Evolutionary conservation across 2,329 filamentous ascomycete genomes (phyloP).

Genomic region (Gnomoniopsis sp.): DNA sequence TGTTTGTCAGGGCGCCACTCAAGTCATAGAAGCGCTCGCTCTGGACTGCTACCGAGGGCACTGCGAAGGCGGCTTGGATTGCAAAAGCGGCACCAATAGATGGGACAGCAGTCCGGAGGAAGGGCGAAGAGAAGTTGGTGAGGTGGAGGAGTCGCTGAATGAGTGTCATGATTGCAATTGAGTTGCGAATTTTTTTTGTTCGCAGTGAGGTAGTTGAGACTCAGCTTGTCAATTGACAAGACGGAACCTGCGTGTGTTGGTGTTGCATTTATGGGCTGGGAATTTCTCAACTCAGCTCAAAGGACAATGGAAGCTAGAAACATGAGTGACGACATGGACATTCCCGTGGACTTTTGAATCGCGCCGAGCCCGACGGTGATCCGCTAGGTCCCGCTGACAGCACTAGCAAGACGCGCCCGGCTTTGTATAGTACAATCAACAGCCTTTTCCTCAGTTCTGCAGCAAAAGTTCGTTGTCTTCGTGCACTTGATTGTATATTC

Average conservation of each 20-base stretch:
- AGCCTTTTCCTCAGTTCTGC: neutral
- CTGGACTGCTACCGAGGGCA: constrained; percentile 58
- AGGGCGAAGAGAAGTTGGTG: constrained; percentile 59
- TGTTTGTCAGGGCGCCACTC: constrained; percentile 63
- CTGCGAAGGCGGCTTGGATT: constrained; percentile 58
- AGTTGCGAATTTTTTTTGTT: neutral
- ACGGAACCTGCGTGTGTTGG: neutral
- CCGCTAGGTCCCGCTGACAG: neutral
- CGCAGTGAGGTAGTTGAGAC: neutral
- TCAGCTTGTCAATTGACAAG: neutral
- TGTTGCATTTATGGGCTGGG: neutral
- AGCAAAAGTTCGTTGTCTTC: no score
- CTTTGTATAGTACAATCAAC: neutral
- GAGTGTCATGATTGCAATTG: constrained; percentile 28
- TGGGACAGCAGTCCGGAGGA: constrained; percentile 61
- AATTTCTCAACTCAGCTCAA: neutral
- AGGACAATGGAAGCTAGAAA: neutral
- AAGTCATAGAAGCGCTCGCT: constrained; percentile 68
- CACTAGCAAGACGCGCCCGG: neutral
- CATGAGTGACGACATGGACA: constrained; percentile 14
- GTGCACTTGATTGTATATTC: no score
- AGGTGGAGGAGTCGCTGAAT: constrained; percentile 49
- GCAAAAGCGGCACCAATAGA: constrained; percentile 60
- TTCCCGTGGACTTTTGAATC: constrained; percentile 6
- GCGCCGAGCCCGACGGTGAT: constrained; percentile 7